phyloP scores from a whole-genome alignment of 495 filamentous ascomycete genomes.

The Aspergillus conjunctus region DNA sequence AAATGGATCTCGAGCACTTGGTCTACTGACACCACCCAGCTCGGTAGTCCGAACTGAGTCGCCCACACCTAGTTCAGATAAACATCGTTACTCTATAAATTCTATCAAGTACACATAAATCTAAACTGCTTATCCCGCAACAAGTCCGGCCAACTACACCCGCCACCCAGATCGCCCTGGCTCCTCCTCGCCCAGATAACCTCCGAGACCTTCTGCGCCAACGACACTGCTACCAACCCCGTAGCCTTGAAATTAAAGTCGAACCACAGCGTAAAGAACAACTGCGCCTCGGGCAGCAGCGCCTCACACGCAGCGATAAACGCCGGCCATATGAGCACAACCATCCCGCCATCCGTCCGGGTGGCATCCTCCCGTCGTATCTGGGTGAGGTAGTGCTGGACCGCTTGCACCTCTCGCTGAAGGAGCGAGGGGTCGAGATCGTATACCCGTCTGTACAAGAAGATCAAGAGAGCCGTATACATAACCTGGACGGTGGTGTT shows the following conservation, averaged over 20 bases:
- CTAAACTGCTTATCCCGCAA: neutral
- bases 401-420: slow-evolving; percentile 25
- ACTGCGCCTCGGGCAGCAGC: slow-evolving; percentile 4
- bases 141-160: slow-evolving; percentile 1
- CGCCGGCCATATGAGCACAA: slow-evolving; percentile 28
- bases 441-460: slow-evolving; percentile 35
- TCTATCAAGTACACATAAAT: neutral
- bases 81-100: neutral
- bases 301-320: slow-evolving; percentile 42
- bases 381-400: slow-evolving; percentile 5
- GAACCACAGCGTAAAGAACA: neutral
- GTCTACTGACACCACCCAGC: too few species aligned
- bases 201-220: neutral
- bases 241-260: neutral
- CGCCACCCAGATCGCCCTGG: neutral
- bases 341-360: slow-evolving; percentile 27
- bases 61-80: too few species aligned
- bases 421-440: slow-evolving; percentile 31
- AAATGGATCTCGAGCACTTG: too few species aligned
- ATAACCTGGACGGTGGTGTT: slow-evolving; percentile 22
- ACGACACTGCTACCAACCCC: neutral
- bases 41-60: too few species aligned
- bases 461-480: slow-evolving; percentile 34
- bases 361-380: slow-evolving; percentile 18
- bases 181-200: neutral